A percentile compares a stretch with the other conserved stretches of the same genome.
phyloP scores from a whole-genome alignment of 78 protist species.

The Dictyostelium citrinum region DNA sequence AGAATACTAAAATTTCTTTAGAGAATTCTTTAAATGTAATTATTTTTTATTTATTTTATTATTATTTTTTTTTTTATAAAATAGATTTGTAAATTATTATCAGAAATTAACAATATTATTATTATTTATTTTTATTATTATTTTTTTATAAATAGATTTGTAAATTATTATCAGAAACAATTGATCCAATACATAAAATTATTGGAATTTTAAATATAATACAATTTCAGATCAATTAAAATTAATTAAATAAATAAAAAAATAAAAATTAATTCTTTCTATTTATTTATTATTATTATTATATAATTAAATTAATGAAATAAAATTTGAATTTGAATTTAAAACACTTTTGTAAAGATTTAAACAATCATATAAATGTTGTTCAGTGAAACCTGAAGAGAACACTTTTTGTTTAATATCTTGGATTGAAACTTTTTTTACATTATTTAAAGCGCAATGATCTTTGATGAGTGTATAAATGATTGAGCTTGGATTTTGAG shows the following conservation, averaged over 20 bases:
- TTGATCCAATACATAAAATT: slow-evolving; percentile 69
- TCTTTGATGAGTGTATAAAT: slow-evolving; percentile 60
- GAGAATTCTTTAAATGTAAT: slow-evolving; percentile 2
- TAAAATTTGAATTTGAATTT: background rate
- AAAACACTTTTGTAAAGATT: background rate
- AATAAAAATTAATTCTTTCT: background rate
- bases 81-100: too few relatives aligned
- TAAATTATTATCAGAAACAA: background rate
- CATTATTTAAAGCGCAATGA: background rate
- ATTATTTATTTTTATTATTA: background rate
- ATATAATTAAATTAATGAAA: background rate
- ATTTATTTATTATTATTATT: background rate
- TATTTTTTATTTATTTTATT: background rate
- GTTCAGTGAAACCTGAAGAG: background rate
- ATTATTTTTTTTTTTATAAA: background rate
- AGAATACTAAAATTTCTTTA: background rate
- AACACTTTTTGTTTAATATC: slow-evolving; percentile 18
- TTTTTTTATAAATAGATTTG: background rate
- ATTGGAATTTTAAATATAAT: slow-evolving; percentile 44
- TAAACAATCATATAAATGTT: background rate
- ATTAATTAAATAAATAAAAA: background rate
- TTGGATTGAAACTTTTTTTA: background rate
- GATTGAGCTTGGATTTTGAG: slow-evolving; percentile 20
- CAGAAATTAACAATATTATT: background rate
- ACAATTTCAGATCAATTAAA: slow-evolving; percentile 7